phyloP scores from a whole-genome alignment of 495 filamentous ascomycete genomes.

The Copromyces sp. region DNA sequence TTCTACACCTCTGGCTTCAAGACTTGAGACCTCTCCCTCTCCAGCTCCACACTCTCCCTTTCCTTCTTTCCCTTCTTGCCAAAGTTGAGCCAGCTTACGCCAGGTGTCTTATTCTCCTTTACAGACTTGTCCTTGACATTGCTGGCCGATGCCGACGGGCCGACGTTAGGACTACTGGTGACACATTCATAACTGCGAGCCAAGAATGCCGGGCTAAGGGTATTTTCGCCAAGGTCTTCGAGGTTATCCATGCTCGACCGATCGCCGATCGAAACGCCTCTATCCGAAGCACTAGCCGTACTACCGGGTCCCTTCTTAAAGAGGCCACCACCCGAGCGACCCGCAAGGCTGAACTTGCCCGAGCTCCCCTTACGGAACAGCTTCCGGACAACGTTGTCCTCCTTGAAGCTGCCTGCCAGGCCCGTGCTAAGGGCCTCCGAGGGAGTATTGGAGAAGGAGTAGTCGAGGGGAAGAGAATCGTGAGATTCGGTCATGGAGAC shows the following conservation, averaged over 20 bases:
- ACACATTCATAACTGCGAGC: slow-evolving; percentile 37
- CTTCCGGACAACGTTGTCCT: slow-evolving; percentile 52
- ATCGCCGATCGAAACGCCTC: slow-evolving; percentile 27
- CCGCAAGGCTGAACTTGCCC: slow-evolving; percentile 65
- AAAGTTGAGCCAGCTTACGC: slow-evolving; percentile 35
- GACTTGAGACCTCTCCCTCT: slow-evolving; percentile 24
- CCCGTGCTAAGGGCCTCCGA: slow-evolving; percentile 46
- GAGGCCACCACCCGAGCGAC: slow-evolving; percentile 45
- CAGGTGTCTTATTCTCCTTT: slow-evolving; percentile 23
- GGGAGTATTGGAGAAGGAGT: slow-evolving; percentile 53
- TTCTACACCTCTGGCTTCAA: slow-evolving; percentile 11
- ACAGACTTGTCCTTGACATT: slow-evolving; percentile 13
- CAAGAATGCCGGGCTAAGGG: slow-evolving; percentile 8
- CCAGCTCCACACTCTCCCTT: slow-evolving; percentile 38
- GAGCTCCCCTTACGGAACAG: slow-evolving; percentile 72
- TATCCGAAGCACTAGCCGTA: slow-evolving; percentile 36
- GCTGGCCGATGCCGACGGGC: slow-evolving; percentile 19
- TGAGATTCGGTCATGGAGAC: slow-evolving; percentile 50
- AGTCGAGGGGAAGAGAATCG: slow-evolving; percentile 57
- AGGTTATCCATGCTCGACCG: slow-evolving; percentile 40
- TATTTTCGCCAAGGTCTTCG: slow-evolving; percentile 32
- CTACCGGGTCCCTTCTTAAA: slow-evolving; percentile 52
- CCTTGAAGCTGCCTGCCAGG: slow-evolving; percentile 26
- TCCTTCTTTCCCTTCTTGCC: slow-evolving; percentile 40
- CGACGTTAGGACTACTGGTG: slow-evolving; percentile 30